Evolutionary conservation across 352 stramenopile genomes (phyloP).

Genomic region (Pythium oligandrum): DNA sequence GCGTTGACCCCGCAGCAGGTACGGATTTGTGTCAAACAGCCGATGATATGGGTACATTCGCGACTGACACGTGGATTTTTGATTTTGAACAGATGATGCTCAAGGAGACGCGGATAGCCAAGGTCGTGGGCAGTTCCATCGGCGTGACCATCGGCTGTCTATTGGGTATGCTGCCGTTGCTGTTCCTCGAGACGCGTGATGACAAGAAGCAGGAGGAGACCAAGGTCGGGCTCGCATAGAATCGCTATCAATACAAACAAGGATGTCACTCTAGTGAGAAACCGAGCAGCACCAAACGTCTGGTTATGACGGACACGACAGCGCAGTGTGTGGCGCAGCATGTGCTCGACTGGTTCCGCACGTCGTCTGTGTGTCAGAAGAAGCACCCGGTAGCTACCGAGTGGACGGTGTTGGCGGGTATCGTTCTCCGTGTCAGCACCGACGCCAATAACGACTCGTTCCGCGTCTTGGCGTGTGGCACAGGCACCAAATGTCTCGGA

Average conservation of each 20-base stretch:
- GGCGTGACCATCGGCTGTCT: constrained; percentile 75
- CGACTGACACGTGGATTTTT: too few species aligned
- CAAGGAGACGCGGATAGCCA: constrained; percentile 56
- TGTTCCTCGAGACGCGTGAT: constrained; percentile 70
- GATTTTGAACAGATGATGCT: constrained; percentile 40
- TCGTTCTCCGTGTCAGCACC: constrained; percentile 31
- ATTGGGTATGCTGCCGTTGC: constrained; percentile 65
- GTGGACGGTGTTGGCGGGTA: constrained; percentile 59
- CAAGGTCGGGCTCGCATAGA: constrained; percentile 1
- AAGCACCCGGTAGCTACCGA: constrained; percentile 38
- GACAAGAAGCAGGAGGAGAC: constrained; percentile 16
- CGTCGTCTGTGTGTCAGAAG: constrained; percentile 42
- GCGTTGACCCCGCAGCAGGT: constrained; percentile 62
- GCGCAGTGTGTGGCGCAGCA: constrained; percentile 26
- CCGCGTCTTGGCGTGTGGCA: constrained; percentile 47
- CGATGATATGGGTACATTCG: neutral
- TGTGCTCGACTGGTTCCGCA: constrained; percentile 61
- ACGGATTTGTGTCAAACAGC: neutral
- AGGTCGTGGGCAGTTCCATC: constrained; percentile 59
- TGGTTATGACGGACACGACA: too few species aligned
- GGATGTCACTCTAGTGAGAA: too few species aligned
- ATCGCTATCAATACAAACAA: neutral
- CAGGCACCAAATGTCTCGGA: constrained; percentile 82
- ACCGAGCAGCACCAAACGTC: too few species aligned
- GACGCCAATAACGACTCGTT: constrained; percentile 12